Evolutionary conservation across 305 asterid genomes (phyloP).

Genomic region (Plantago rigida): DNA sequence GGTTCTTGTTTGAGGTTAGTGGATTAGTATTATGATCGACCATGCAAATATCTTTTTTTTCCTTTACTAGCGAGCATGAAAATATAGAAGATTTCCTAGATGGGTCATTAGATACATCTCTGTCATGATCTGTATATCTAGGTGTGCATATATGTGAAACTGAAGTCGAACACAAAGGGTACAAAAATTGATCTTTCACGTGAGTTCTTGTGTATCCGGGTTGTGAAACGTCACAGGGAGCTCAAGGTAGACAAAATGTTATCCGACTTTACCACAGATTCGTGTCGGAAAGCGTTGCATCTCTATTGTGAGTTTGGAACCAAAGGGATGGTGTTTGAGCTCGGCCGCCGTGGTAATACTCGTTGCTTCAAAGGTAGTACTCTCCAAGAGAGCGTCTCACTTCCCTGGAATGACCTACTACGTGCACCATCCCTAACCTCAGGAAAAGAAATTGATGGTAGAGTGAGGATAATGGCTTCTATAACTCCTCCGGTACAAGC

Average conservation of each 20-base stretch:
- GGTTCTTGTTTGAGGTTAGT: constrained; percentile 82
- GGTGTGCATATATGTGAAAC: constrained; percentile 54
- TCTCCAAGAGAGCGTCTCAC: constrained; percentile 31
- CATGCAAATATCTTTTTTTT: background rate
- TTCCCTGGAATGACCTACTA: constrained; percentile 70
- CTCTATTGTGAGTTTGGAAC: constrained; percentile 81
- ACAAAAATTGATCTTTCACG: constrained; percentile 30
- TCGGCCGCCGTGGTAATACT: constrained; percentile 49
- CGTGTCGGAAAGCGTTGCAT: constrained; percentile 66
- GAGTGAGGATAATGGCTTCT: constrained; percentile 45
- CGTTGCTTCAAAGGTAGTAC: constrained; percentile 53
- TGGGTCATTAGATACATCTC: constrained; percentile 1
- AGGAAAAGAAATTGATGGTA: constrained; percentile 39
- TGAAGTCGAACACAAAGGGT: constrained; percentile 26
- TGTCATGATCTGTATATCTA: constrained; percentile 29
- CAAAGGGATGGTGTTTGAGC: constrained; percentile 59
- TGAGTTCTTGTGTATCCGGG: constrained; percentile 59
- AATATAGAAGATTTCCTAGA: background rate
- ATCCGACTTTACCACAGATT: constrained; percentile 36
- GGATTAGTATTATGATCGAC: background rate
- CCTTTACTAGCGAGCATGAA: background rate
- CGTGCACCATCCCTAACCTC: constrained; percentile 63
- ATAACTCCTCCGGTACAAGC: constrained; percentile 89
- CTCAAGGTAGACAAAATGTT: constrained; percentile 54
- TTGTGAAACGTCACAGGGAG: constrained; percentile 62